A percentile compares a stretch with the other conserved stretches of the same genome.
phyloP scores from a whole-genome alignment of 768 basidiomycete species.

The Mycena venus region DNA sequence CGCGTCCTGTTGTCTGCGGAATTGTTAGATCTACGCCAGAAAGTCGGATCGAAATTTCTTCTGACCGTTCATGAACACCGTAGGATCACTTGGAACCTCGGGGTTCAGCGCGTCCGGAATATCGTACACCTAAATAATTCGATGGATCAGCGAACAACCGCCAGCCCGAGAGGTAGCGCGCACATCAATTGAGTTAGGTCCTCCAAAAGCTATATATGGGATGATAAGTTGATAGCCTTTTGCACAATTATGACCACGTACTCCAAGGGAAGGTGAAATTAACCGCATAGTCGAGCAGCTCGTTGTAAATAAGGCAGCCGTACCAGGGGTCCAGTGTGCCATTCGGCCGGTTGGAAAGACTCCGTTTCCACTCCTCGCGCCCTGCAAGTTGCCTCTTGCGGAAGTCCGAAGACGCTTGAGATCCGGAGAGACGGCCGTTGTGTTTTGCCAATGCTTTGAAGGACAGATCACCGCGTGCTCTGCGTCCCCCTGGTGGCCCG shows the following conservation, averaged over 20 bases:
- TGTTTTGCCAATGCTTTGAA: slow-evolving; percentile 32
- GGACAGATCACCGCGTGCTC: slow-evolving; percentile 28
- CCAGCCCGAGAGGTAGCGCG: slow-evolving; percentile 32
- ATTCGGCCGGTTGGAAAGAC: slow-evolving; percentile 61
- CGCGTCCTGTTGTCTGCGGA: slow-evolving; percentile 60
- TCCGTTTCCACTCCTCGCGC: slow-evolving; percentile 60
- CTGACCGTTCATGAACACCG: slow-evolving; percentile 72
- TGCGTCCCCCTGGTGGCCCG: slow-evolving; percentile 24
- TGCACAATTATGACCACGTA: slow-evolving; percentile 1
- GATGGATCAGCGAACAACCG: background rate
- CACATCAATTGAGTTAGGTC: slow-evolving; percentile 52
- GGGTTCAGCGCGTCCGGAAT: slow-evolving; percentile 71
- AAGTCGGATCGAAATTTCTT: background rate
- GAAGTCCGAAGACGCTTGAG: background rate
- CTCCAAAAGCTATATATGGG: slow-evolving; percentile 8
- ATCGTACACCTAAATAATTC: slow-evolving; percentile 58
- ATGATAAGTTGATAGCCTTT: background rate
- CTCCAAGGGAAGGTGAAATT: slow-evolving; percentile 80
- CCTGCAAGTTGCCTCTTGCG: slow-evolving; percentile 35
- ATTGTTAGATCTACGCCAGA: background rate
- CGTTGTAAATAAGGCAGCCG: slow-evolving; percentile 72
- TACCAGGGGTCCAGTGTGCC: slow-evolving; percentile 71
- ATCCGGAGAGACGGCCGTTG: slow-evolving; percentile 32
- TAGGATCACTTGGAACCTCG: slow-evolving; percentile 50
- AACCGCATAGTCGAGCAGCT: slow-evolving; percentile 77